A percentile compares a stretch with the other conserved stretches of the same genome.
phyloP scores from a whole-genome alignment of 257 asterid species.

The Solanum bulbocastanum region DNA sequence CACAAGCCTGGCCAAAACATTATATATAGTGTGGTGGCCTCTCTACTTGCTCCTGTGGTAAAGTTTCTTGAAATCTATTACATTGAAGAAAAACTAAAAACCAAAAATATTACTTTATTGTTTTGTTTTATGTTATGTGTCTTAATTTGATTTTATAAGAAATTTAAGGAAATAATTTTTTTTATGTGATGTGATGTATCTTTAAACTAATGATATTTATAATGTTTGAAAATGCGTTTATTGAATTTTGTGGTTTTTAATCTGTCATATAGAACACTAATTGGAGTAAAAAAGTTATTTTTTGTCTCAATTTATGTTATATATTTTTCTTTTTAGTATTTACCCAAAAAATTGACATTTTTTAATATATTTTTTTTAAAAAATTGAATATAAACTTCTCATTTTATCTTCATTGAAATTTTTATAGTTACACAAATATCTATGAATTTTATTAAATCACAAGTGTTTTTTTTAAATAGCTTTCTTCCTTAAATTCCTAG shows the following conservation, averaged over 20 bases:
- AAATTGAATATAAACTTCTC: background rate
- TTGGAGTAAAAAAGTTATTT: background rate
- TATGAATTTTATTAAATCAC: background rate
- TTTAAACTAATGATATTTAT: background rate
- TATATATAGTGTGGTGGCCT: slow-evolving; percentile 21
- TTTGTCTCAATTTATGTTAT: background rate
- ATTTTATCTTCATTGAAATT: background rate
- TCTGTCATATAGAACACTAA: background rate
- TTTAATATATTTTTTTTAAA: background rate
- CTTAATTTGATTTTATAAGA: background rate
- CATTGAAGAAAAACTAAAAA: background rate
- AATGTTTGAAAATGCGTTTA: background rate
- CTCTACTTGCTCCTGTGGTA: slow-evolving; percentile 56
- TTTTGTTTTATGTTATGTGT: background rate
- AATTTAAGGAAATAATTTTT: accelerated
- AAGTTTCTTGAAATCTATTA: background rate
- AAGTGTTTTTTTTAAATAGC: background rate
- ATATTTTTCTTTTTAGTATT: background rate
- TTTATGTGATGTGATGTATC: background rate
- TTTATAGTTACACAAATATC: background rate
- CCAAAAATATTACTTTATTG: accelerated
- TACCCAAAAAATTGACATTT: background rate
- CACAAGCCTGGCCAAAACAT: slow-evolving; percentile 67
- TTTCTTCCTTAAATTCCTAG: background rate
- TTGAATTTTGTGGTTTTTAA: background rate